A percentile compares a stretch with the other conserved stretches of the same genome.
phyloP scores from a whole-genome alignment of 164 flowering plant genomes.

The Macadamia integrifolia region DNA sequence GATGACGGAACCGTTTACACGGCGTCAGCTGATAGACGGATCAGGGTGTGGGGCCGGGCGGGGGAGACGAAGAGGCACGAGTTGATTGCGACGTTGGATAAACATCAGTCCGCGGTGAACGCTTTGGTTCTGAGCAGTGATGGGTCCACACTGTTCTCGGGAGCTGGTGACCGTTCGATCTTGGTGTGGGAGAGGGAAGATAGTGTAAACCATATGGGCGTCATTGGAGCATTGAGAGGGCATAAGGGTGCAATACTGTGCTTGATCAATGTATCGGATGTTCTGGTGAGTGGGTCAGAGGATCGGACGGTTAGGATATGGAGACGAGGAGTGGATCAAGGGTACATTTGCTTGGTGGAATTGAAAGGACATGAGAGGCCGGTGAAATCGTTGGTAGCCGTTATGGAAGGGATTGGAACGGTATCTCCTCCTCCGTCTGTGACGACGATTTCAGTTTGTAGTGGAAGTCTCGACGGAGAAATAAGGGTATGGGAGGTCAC shows the following conservation, averaged over 20 bases:
- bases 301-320: conserved; percentile 91
- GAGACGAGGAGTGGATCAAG: conserved; percentile 37
- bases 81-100: conserved; percentile 61
- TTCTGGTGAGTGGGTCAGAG: conserved; percentile 79
- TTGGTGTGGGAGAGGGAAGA: conserved; percentile 91
- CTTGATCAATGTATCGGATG: conserved; percentile 44
- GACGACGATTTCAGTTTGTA: conserved; percentile 32
- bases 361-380: conserved; percentile 60
- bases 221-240: conserved; percentile 72
- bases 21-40: conserved; percentile 62
- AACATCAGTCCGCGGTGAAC: conserved; percentile 81
- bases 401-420: conserved; percentile 6
- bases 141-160: conserved; percentile 71
- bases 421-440: too few species aligned
- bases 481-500: conserved; percentile 52
- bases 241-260: conserved; percentile 66
- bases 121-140: conserved; percentile 54
- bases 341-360: conserved; percentile 47
- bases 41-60: conserved; percentile 56
- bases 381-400: conserved; percentile 67
- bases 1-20: conserved; percentile 68
- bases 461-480: conserved; percentile 79
- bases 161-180: conserved; percentile 83
- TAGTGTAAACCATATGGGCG: conserved; percentile 61
- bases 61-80: conserved; percentile 29